These are phyloP conservation scores for Pseudocercospora vitis DNA, from an alignment of 2,329 filamentous ascomycete genomes.

Conservation along the genomic window DNA sequence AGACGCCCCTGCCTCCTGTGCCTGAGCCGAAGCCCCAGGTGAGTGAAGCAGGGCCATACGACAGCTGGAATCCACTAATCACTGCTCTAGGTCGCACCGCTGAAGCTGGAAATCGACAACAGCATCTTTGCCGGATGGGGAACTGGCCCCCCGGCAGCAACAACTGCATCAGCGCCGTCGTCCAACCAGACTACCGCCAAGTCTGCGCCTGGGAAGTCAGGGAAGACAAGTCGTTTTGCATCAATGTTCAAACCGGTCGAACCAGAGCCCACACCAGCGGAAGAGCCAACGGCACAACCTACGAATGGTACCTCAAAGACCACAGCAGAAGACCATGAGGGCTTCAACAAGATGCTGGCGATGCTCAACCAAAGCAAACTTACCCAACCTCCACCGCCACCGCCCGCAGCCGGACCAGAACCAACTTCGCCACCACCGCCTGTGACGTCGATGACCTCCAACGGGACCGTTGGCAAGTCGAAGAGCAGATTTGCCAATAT, in stretches of 20 bases:
- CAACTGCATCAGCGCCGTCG: conserved; percentile 13
- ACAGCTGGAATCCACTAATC: too few relatives aligned
- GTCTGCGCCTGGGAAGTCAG: conserved; percentile 57
- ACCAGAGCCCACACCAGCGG: conserved; percentile 20
- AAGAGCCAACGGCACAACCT: conserved; percentile 16
- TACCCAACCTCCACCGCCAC: conserved; percentile 38
- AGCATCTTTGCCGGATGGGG: conserved; percentile 70
- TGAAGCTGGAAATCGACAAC: conserved; percentile 65
- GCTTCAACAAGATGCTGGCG: conserved; percentile 69
- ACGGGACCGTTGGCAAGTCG: conserved; percentile 28
- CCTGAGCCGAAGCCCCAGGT: conserved; percentile 43
- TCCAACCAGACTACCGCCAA: conserved; percentile 17
- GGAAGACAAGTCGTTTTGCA: conserved; percentile 81
- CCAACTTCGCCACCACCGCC: conserved; percentile 30
- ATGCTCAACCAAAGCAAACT: conserved; percentile 63
- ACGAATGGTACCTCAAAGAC: conserved; percentile 37
- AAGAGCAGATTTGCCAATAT: conserved; percentile 37
- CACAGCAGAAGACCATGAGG: conserved; percentile 73
- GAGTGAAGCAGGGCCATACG: too few relatives aligned
- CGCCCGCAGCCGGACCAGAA: conserved; percentile 23
- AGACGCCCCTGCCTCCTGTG: conserved; percentile 14
- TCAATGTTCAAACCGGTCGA: conserved; percentile 58
- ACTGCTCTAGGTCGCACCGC: too few relatives aligned
- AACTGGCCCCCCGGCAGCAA: conserved; percentile 39
- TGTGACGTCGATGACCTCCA: conserved; percentile 25